These are phyloP conservation scores for Chenopodium album DNA, from an alignment of 148 eudicot genomes.

Conservation along the genomic window DNA sequence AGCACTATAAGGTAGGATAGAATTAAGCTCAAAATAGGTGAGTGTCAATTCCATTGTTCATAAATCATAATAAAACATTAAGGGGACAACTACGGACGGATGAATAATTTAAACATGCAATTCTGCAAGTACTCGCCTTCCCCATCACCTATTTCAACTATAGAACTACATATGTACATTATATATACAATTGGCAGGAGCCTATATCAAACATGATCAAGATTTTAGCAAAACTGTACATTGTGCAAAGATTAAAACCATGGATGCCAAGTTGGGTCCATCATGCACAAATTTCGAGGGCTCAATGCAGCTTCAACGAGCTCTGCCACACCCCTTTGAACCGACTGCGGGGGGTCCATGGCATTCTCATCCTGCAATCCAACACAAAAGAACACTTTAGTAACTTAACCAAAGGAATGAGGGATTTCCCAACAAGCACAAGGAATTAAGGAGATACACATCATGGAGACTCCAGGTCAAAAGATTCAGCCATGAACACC, in stretches of 20 bases:
- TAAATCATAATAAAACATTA: neutral
- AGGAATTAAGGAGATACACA: neutral
- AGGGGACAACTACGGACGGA: neutral
- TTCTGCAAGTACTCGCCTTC: neutral
- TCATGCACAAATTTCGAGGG: slow-evolving; percentile 91
- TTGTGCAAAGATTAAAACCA: slow-evolving; percentile 57
- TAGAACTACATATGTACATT: slow-evolving; percentile 12
- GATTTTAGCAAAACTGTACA: slow-evolving; percentile 1
- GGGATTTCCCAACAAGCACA: neutral
- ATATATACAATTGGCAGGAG: slow-evolving; percentile 18
- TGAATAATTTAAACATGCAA: neutral
- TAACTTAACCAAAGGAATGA: neutral
- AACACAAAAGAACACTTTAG: slow-evolving; percentile 5
- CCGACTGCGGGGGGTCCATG: slow-evolving; percentile 84
- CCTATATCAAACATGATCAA: neutral
- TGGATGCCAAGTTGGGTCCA: slow-evolving; percentile 99
- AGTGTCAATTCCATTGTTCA: neutral
- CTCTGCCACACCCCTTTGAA: slow-evolving; percentile 89
- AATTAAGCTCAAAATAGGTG: too few species aligned
- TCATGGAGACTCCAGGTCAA: neutral
- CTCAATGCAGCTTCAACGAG: slow-evolving; percentile 91
- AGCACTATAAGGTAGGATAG: too few species aligned
- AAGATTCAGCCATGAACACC: neutral
- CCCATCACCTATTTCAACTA: neutral
- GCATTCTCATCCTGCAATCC: slow-evolving; percentile 76